Evolutionary conservation across 805 yeast genomes (phyloP).

Genomic region (Candida tibetensis): DNA sequence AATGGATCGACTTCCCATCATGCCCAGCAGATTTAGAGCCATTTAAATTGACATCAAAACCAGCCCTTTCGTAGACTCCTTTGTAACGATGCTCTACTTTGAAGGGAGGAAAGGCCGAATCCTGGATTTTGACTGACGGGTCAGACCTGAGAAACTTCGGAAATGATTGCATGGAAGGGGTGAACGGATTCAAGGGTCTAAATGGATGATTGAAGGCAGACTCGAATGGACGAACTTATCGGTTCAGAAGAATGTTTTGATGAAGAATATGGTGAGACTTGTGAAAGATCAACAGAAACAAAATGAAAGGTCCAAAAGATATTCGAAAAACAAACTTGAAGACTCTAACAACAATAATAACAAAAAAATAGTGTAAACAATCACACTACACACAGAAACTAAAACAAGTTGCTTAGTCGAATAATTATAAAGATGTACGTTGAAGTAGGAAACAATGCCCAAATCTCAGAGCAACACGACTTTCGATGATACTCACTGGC

Average conservation of each 20-base stretch:
- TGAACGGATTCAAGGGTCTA: not conserved
- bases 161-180: slow-evolving; percentile 14
- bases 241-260: slow-evolving; percentile 2
- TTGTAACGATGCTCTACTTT: slow-evolving; percentile 58
- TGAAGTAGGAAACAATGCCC: too few relatives aligned
- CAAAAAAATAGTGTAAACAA: too few relatives aligned
- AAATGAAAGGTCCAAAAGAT: too few relatives aligned
- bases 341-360: too few relatives aligned
- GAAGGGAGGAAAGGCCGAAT: slow-evolving; percentile 69
- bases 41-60: slow-evolving; percentile 52
- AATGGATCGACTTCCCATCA: slow-evolving; percentile 9
- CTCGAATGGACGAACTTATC: not conserved
- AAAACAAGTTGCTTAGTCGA: too few relatives aligned
- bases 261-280: not conserved
- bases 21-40: slow-evolving; percentile 2
- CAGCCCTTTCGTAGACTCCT: slow-evolving; percentile 80
- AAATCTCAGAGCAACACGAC: too few relatives aligned
- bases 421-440: too few relatives aligned
- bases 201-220: too few relatives aligned
- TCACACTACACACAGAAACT: too few relatives aligned
- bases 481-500: too few relatives aligned
- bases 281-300: not conserved
- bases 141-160: slow-evolving; percentile 18
- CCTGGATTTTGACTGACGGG: slow-evolving; percentile 23
- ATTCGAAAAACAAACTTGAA: too few relatives aligned